phyloP scores from a whole-genome alignment of 139 green algal genomes.

The Micractinium conductrix region DNA sequence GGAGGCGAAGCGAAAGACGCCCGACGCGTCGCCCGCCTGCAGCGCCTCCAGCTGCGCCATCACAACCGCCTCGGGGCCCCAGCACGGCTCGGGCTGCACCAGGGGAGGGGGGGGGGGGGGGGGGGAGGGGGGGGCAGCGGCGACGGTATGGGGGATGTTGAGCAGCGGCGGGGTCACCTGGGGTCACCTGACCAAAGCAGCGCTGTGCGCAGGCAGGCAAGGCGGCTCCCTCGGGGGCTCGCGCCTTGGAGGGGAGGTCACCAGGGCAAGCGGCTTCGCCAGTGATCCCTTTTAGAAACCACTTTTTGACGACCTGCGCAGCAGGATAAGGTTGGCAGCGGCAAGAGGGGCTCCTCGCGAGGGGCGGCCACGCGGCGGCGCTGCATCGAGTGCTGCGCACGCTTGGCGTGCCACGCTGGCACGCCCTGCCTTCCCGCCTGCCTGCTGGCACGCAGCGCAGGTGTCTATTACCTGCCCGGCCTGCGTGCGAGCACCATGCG shows the following conservation, averaged over 20 bases:
- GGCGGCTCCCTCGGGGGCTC: no score
- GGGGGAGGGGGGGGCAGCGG: not conserved
- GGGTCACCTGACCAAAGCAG: no score
- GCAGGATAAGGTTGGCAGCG: no score
- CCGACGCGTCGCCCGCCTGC: not conserved
- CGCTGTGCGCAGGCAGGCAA: no score
- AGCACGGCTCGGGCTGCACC: constrained; percentile 24
- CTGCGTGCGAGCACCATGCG: no score
- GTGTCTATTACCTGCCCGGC: not conserved
- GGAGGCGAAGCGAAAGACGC: constrained; percentile 22
- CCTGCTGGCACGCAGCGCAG: not conserved
- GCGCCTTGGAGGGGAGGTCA: constrained; percentile 14
- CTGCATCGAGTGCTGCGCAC: no score
- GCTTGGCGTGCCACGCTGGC: no score
- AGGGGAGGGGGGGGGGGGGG: not conserved
- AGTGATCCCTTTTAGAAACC: constrained; percentile 31
- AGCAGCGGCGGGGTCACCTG: no score
- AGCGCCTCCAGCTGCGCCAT: constrained; percentile 32
- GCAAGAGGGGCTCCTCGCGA: no score
- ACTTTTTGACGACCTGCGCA: constrained; percentile 15
- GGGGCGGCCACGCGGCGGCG: no score
- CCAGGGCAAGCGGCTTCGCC: constrained; percentile 9
- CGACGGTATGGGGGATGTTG: no score
- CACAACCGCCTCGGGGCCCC: constrained; percentile 28
- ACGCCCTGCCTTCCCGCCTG: no score